phyloP scores from a whole-genome alignment of 805 yeast species.

The Candida odintsovae region DNA sequence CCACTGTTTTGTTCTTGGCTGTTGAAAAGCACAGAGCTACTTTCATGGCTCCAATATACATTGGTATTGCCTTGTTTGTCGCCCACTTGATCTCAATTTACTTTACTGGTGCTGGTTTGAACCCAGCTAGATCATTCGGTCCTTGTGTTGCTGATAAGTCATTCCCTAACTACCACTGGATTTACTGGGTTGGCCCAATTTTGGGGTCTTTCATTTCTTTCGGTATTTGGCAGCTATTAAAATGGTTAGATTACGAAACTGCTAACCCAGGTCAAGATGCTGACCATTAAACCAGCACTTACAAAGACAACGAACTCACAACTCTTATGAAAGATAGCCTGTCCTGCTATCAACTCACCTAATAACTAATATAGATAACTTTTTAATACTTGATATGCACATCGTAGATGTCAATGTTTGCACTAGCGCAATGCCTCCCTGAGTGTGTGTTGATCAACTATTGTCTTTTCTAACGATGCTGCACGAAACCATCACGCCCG shows the following conservation, averaged over 20 bases:
- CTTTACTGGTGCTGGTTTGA: slow-evolving; percentile 88
- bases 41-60: slow-evolving; percentile 73
- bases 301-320: background rate
- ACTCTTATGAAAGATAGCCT: no score
- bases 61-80: slow-evolving; percentile 76
- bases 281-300: slow-evolving; percentile 25
- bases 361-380: background rate
- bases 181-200: slow-evolving; percentile 87
- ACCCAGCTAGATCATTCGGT: slow-evolving; percentile 88
- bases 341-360: background rate
- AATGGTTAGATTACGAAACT: slow-evolving; percentile 60
- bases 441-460: no score
- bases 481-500: no score
- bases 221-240: slow-evolving; percentile 61
- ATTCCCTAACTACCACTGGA: slow-evolving; percentile 86
- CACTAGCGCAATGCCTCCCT: no score
- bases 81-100: slow-evolving; percentile 77
- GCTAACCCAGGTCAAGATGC: slow-evolving; percentile 68
- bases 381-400: background rate
- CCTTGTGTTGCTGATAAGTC: slow-evolving; percentile 67
- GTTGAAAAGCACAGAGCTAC: slow-evolving; percentile 77
- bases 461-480: no score
- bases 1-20: slow-evolving; percentile 76
- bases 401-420: no score
- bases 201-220: slow-evolving; percentile 65